Percentiles rank a stretch among this genome's conserved stretches.
Conservation (phyloP, 495 filamentous ascomycete species). For the Rostrohypoxylon terebratum region DNA sequence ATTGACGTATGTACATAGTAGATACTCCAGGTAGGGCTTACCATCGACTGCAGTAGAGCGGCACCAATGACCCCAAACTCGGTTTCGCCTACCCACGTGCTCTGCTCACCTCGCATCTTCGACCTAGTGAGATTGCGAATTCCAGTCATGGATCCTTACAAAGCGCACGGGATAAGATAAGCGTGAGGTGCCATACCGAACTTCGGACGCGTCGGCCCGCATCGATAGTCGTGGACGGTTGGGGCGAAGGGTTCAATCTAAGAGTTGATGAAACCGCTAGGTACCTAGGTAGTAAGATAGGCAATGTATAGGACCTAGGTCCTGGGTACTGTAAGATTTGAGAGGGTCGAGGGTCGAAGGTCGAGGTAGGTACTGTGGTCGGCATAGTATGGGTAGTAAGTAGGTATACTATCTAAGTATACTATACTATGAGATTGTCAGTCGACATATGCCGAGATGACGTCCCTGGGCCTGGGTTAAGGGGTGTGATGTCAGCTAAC, state of each 20-base stretch:
- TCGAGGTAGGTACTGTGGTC: too few species aligned
- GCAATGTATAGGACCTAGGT: too few species aligned
- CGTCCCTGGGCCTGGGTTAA: background rate
- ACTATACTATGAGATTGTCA: background rate
- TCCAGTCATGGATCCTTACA: constrained; percentile 15
- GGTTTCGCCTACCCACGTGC: constrained; percentile 51
- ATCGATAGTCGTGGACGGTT: constrained; percentile 9
- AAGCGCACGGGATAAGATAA: constrained; percentile 43
- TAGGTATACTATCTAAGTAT: background rate
- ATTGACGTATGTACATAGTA: too few species aligned
- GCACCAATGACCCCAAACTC: constrained; percentile 43
- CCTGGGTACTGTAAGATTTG: too few species aligned
- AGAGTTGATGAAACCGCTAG: background rate
- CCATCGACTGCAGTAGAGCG: constrained; percentile 37
- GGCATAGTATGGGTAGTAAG: too few species aligned
- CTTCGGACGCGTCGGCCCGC: constrained; percentile 47
- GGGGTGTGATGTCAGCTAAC: constrained; percentile 48
- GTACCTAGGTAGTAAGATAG: too few species aligned
- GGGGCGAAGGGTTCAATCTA: background rate
- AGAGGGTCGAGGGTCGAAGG: too few species aligned
- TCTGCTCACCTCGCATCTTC: constrained; percentile 75
- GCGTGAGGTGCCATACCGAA: constrained; percentile 42
- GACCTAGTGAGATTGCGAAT: constrained; percentile 75
- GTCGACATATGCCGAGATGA: constrained; percentile 33
- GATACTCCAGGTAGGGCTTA: constrained; percentile 42